Base-by-base conservation (phyloP, 2,329 filamentous ascomycete species). In the Colletotrichum sp. region DNA sequence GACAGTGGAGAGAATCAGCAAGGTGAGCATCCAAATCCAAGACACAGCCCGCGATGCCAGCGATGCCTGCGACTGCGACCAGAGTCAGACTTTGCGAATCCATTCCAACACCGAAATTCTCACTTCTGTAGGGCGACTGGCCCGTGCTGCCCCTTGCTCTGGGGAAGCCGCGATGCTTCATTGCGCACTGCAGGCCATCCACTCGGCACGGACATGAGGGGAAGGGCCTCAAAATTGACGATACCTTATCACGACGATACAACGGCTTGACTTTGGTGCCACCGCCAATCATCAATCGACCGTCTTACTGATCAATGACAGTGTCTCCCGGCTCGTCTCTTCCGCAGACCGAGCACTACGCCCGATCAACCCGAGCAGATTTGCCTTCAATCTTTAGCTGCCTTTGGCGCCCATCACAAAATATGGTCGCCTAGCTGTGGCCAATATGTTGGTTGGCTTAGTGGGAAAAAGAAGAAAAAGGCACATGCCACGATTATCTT, bases 201-300 rank as follows among this genome's bases (percentile, higher is more conserved):
- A 49, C 44, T 21, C 44, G 44, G 44, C 44, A 52, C 44, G 44
- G 44, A 52, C 44, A 21, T 52, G 44, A 52, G 44, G 44, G n/a
- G n/a, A 52, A 36, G 30, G 55, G 68, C 72, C 72, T 65, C 72
- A 52, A 71, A 72, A 71, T 34, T 67, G 62, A 60, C 21, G 69
- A 39, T 66, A 36, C 60, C 44, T 52, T 52, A 21, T 8, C 44
- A 60, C 59, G 24, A 26, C 71, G 36, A 64, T 69, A 60, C 12
- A 39, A 57, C 32, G 62, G 72, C 69, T 68, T 66, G 52, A 75
- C 68, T 67, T 62, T 66, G 26, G 28, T 32, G 24, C 30, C 68
- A 24, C 36, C 24, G 9, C 68, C 67, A 75, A 63, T 75, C 55
- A 59, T 36, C 59, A 71, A 18, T 26, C 62, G 36, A 12, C 60